Evolutionary conservation across 2,329 filamentous ascomycete species (phyloP), one percentile per base, ranked within the genome.

Genomic region (Pseudocercospora eumusae): DNA sequence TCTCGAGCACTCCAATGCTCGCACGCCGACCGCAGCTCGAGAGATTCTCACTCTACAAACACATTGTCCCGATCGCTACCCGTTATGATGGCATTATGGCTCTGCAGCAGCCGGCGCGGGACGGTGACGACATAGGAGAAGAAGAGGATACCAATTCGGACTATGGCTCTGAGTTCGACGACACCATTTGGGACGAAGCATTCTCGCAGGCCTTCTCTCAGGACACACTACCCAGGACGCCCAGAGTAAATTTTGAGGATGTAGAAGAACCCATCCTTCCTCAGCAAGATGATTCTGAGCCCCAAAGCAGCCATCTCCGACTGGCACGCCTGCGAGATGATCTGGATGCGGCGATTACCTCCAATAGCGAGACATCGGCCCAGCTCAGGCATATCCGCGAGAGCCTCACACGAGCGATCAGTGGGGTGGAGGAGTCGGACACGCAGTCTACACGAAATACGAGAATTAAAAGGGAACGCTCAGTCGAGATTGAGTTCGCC

Each of bases 151-250:
- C 66, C 18, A 69, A 77, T 52, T 86, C 83, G 73, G 85, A 88
- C 66, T 88, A 88, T 80, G 86, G 85, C 64, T 86, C 84, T 4
- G 86, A 89, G 64, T 81, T 88, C 66, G 84, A 87, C 75, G 81
- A 85, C 64, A 79, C 80, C 52, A 75, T 83, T 33, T 69, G 87
- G 59, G 78, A 80, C 68, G 76, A 80, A 42, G 72, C 88, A 28
- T 75, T 87, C 56, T 76, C 78, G 54, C 75, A 80, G 67, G 75
- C 80, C 57, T 75, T 75, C 45, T 66, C 75, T 23, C 74, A 76
- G 49, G 68, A 58, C 9, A 10, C 57, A 23, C 47, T 18, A 5
- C 21, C 54, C 5, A 42, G 11, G 11, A 55, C 10, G 18, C 56
- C 53, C 55, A 54, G 36, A 42, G 23, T 57, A 36, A 50, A 52